These are phyloP conservation scores for Aphanomyces astaci DNA, from an alignment of 352 stramenopile species.

Conservation along the genomic window DNA sequence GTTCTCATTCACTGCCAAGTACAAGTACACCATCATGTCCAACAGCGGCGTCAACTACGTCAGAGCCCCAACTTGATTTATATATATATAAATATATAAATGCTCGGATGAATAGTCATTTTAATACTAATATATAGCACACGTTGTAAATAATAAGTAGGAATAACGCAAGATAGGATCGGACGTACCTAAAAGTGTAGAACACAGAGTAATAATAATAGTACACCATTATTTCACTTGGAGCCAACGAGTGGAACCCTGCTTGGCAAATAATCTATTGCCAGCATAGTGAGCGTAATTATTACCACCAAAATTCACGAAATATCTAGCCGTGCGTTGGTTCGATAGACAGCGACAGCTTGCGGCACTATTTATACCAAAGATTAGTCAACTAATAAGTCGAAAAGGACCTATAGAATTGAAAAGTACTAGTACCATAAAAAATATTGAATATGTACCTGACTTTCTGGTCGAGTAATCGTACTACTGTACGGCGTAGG, in stretches of 20 bases:
- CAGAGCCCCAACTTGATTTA: too few species aligned
- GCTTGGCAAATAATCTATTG: slow-evolving; percentile 50
- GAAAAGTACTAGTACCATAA: slow-evolving; percentile 56
- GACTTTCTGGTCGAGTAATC: too few species aligned
- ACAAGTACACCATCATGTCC: slow-evolving; percentile 78
- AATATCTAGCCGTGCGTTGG: slow-evolving; percentile 35
- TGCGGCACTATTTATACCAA: slow-evolving; percentile 47
- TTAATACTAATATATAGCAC: too few species aligned
- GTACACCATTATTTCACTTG: slow-evolving; percentile 73
- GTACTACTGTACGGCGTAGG: too few species aligned
- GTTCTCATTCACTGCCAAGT: slow-evolving; percentile 81
- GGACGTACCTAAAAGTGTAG: slow-evolving; percentile 68
- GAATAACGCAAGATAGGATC: too few species aligned
- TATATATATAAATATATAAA: too few species aligned
- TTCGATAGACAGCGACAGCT: slow-evolving; percentile 65
- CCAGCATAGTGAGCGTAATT: too few species aligned
- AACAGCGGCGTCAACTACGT: slow-evolving; percentile 60
- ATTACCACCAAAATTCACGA: not conserved
- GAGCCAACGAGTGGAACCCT: slow-evolving; percentile 47
- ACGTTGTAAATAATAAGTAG: too few species aligned
- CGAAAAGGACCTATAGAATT: too few species aligned
- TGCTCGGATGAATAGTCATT: too few species aligned
- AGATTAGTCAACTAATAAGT: too few species aligned
- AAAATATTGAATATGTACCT: slow-evolving; percentile 77
- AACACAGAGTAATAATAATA: slow-evolving; percentile 78